phyloP scores from a whole-genome alignment of 805 yeast genomes.

The Candida stauntonica region DNA sequence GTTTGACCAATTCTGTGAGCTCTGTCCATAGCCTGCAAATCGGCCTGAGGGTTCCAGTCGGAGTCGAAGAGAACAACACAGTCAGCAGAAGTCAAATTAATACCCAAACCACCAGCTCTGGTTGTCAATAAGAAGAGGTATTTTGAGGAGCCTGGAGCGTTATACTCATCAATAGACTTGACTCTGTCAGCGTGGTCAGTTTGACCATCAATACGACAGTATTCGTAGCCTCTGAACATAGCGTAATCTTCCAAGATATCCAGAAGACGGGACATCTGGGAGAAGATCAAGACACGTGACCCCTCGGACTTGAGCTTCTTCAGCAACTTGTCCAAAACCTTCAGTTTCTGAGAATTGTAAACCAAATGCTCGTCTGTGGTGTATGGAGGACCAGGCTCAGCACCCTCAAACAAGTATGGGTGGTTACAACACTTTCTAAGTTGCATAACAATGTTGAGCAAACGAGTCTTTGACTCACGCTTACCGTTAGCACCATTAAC shows the following conservation, averaged over 20 bases:
- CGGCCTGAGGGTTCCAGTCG: conserved; percentile 90
- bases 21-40: conserved; percentile 85
- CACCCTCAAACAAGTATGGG: conserved; percentile 82
- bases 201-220: conserved; percentile 80
- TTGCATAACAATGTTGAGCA: conserved; percentile 80
- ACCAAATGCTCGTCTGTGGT: conserved; percentile 83
- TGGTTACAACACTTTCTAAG: conserved; percentile 81
- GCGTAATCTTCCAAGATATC: conserved; percentile 81
- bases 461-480: conserved; percentile 69
- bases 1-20: conserved; percentile 88
- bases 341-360: conserved; percentile 66
- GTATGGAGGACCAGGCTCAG: conserved; percentile 86
- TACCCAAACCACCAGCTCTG: conserved; percentile 89
- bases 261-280: conserved; percentile 79
- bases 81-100: conserved; percentile 77
- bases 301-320: conserved; percentile 63
- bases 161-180: conserved; percentile 72
- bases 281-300: conserved; percentile 71
- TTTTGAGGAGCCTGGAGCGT: conserved; percentile 67
- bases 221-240: conserved; percentile 59
- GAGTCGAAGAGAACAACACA: conserved; percentile 72
- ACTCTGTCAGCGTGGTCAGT: conserved; percentile 78
- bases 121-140: conserved; percentile 76
- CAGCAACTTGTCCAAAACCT: conserved; percentile 63
- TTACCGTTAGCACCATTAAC: conserved; percentile 79